These are phyloP conservation scores for Theobroma cacao DNA, from an alignment of 345 rosid species.

Conservation along the genomic window DNA sequence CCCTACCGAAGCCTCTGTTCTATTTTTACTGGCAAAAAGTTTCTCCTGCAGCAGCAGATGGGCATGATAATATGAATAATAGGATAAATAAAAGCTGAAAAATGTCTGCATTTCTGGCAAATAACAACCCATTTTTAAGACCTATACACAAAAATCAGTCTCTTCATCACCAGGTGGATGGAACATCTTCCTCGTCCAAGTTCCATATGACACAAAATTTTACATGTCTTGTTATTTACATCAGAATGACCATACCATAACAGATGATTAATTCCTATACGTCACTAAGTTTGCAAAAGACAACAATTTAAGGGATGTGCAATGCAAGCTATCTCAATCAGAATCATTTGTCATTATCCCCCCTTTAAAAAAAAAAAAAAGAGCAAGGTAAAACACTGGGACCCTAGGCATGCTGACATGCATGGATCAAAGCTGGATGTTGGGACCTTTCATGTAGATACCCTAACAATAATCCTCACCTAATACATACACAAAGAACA, in stretches of 20 bases:
- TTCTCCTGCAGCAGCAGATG: slow-evolving; percentile 66
- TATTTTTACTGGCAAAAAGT: slow-evolving; percentile 77
- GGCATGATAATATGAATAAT: slow-evolving; percentile 1
- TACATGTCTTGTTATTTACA: background rate
- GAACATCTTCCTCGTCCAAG: background rate
- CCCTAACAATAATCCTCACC: background rate
- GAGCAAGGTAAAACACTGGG: background rate
- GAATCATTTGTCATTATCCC: background rate
- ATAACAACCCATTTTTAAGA: background rate
- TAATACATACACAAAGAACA: background rate
- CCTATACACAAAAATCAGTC: background rate
- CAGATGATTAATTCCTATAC: background rate
- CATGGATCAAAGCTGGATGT: slow-evolving; percentile 2
- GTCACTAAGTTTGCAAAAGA: background rate
- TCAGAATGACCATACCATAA: background rate
- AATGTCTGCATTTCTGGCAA: background rate
- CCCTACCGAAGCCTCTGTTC: slow-evolving; percentile 85
- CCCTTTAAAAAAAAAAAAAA: background rate
- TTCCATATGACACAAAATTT: background rate
- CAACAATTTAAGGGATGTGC: background rate
- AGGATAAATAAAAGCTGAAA: background rate
- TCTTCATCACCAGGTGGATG: background rate
- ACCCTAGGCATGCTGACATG: background rate
- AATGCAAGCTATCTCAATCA: background rate
- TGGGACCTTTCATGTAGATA: too few relatives aligned